A percentile compares a stretch with the other conserved stretches of the same genome.
Evolutionary conservation across 1,284 basidiomycete genomes (phyloP).

Genomic region (Anthracocystis setariae): DNA sequence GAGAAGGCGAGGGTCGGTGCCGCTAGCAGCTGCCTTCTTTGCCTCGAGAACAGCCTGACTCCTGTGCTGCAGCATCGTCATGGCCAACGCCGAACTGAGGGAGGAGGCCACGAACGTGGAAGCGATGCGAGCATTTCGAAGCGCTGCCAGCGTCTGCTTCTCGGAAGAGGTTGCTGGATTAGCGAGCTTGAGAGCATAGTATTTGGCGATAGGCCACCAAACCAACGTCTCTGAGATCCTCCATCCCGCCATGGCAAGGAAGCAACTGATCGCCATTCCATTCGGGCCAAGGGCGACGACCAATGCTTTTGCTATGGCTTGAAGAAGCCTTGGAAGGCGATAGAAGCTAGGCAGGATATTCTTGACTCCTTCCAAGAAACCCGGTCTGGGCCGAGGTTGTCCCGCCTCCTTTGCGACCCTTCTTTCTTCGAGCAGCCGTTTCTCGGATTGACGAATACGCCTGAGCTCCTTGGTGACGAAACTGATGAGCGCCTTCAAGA

Average conservation of each 20-base stretch:
- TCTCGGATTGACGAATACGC: conserved; percentile 34
- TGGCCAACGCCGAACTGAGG: conserved; percentile 38
- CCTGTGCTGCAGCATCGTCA: conserved; percentile 50
- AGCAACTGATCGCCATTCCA: conserved; percentile 53
- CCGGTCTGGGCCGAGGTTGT: conserved; percentile 6
- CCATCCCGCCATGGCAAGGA: conserved; percentile 51
- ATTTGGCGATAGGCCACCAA: conserved; percentile 51
- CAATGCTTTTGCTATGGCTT: conserved; percentile 34
- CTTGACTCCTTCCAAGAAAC: conserved; percentile 13
- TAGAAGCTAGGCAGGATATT: conserved; percentile 32
- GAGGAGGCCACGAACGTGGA: conserved; percentile 52
- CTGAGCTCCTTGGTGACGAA: conserved; percentile 46
- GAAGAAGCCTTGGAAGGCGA: conserved; percentile 21
- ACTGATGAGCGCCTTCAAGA: conserved; percentile 56
- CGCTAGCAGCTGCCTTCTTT: conserved; percentile 5
- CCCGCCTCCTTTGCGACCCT: conserved; percentile 20
- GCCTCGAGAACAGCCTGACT: conserved; percentile 15
- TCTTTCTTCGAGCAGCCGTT: conserved; percentile 40
- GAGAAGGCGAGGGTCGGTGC: conserved; percentile 10
- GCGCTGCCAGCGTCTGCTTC: conserved; percentile 4
- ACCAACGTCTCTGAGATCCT: conserved; percentile 43
- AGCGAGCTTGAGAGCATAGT: conserved; percentile 41
- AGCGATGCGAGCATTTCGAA: conserved; percentile 28
- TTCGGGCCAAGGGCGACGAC: conserved; percentile 36
- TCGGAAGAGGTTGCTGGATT: conserved; percentile 11